Evolutionary conservation across 257 asterid species (phyloP), one percentile per base, ranked within the genome.

Genomic region (Solanum habrochaites): DNA sequence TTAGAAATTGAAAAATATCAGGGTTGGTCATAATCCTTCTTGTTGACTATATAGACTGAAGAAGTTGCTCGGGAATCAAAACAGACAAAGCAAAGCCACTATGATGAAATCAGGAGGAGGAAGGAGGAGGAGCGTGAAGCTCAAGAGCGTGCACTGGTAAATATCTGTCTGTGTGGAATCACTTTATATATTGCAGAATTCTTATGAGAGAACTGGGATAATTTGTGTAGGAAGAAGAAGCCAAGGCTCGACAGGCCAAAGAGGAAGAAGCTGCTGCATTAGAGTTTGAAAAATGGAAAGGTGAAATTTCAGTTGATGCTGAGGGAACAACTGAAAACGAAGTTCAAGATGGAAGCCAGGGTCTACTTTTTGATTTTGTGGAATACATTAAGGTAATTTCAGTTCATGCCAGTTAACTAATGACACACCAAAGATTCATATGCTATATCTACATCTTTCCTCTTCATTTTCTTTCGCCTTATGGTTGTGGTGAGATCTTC

Each of bases 121-220:
- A 96, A 94, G 92, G 99, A 97, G 78, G 98, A 97, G 90, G 99
- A 97, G 91, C 97, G 96, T n/a, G 99, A 97, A 89, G 99, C 99
- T 87, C 90, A 86, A 16, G 99, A 97, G 90, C 94, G 91, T 62
- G 92, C 62, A 93, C 95, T 96, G 97, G 99, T 97, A 83, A 83
- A 96, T 91, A 83, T 81, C 11, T 43, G 72, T 35, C 45, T 72
- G 29, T 10, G 25, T 42, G 43, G 62, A 73, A 32, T 85, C 16
- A 49, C n/a, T 72, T 77, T 42, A 52, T 67, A 15, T 20, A 37
- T 27, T 82, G 83, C 49, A 72, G 58, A 45, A 58, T 37, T 3
- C 84, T 40, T 82, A 56, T 87, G 64, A 75, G 32, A 75, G 62
- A 70, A 43, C 56, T 77, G 45, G 75, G 83, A 35, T 88, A 75